Percentiles rank a stretch among this genome's conserved stretches.
Evolutionary conservation across 2,329 filamentous ascomycete genomes (phyloP).

Genomic region (Fusarium sp.): DNA sequence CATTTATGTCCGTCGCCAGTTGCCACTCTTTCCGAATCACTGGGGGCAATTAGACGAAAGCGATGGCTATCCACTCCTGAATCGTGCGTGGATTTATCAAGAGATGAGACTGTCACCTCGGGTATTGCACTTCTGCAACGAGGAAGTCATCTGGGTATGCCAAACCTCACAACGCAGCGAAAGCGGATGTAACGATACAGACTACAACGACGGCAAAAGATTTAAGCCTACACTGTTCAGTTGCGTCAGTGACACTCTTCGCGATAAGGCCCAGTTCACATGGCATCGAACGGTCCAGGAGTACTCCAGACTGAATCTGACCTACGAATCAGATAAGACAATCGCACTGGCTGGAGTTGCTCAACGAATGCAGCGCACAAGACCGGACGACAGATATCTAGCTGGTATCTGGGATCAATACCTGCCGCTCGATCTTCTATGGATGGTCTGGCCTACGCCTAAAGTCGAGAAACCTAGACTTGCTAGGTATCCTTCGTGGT

Average conservation of each 20-base stretch:
- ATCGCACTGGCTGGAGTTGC: neutral
- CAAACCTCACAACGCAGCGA: neutral
- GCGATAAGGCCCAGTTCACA: fast-evolving
- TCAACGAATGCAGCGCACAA: neutral
- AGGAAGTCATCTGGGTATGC: neutral
- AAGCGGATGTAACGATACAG: neutral
- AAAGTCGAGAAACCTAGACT: fast-evolving
- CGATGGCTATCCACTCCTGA: fast-evolving
- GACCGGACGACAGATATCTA: neutral
- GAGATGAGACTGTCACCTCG: neutral
- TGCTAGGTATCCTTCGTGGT: neutral
- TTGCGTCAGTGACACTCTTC: fast-evolving
- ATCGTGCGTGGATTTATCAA: neutral
- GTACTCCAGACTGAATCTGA: neutral
- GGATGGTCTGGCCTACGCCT: neutral
- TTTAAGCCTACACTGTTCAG: neutral
- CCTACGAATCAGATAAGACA: neutral
- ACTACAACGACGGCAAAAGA: neutral
- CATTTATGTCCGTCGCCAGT: neutral
- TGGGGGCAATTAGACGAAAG: neutral
- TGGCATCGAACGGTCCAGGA: neutral
- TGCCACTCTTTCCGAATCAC: fast-evolving
- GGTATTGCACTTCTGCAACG: neutral
- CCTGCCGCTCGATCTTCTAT: neutral
- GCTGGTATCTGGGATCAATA: neutral